Evolutionary conservation across 2,329 filamentous ascomycete species (phyloP).

Genomic region (Fusarium incarnatum): DNA sequence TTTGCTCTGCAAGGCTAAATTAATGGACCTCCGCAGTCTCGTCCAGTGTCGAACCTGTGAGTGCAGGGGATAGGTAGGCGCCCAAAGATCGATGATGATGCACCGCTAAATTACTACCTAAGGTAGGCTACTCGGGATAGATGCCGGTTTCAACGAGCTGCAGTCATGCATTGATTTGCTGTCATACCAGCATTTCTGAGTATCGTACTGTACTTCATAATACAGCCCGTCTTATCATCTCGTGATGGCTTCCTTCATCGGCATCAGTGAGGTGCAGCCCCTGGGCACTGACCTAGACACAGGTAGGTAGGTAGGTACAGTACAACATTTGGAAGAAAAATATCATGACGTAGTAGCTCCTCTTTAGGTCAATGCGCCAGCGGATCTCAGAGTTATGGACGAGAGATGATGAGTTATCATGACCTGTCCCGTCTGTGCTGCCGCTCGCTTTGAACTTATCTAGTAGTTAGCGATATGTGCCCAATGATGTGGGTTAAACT

Average conservation of each 20-base stretch:
- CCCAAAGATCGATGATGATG: conserved; percentile 28
- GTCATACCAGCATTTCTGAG: neutral
- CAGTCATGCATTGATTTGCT: conserved; percentile 21
- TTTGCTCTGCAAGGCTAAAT: conserved; percentile 15
- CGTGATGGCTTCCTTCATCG: neutral
- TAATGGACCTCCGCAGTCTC: conserved; percentile 8
- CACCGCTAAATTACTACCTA: conserved; percentile 24
- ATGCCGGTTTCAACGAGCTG: conserved; percentile 14
- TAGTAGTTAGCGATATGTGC: neutral
- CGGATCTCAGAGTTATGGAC: neutral
- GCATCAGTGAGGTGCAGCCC: neutral
- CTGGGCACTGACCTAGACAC: neutral
- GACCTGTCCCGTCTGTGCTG: neutral
- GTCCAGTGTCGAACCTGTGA: neutral
- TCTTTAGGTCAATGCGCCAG: conserved; percentile 6
- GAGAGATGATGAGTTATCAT: neutral
- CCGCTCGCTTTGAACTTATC: neutral
- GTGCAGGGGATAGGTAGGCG: conserved; percentile 28
- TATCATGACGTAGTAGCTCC: neutral
- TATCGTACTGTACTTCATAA: neutral
- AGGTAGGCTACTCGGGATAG: conserved; percentile 5
- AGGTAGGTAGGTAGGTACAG: neutral
- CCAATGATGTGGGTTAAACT: neutral
- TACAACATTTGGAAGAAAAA: neutral
- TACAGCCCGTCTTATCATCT: neutral